A percentile compares a stretch with the other conserved stretches of the same genome.
These are phyloP conservation scores for Tardiomyces digboiensis DNA, from an alignment of 1,139 yeast species.

Conservation along the genomic window DNA sequence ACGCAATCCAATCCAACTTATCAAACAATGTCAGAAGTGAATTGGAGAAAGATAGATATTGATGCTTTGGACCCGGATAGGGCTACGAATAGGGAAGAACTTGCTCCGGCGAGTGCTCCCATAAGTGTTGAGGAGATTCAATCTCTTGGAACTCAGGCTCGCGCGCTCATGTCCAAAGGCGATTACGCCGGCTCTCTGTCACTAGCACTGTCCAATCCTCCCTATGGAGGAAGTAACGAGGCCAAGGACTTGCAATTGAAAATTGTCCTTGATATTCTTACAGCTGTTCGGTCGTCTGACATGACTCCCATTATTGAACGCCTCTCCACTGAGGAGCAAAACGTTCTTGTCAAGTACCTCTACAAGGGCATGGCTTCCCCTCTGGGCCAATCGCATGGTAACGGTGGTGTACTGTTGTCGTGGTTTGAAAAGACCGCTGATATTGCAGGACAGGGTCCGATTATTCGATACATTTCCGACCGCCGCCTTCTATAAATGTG, in stretches of 20 bases:
- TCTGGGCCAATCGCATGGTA: constrained; percentile 60
- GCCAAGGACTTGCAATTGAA: constrained; percentile 42
- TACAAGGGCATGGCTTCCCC: constrained; percentile 77
- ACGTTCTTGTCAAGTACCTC: constrained; percentile 71
- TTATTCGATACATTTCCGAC: constrained; percentile 78
- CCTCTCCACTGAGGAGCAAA: constrained; percentile 58
- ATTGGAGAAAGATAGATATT: constrained; percentile 45
- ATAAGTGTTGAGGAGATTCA: constrained; percentile 45
- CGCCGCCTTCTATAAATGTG: constrained; percentile 74
- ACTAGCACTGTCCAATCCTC: constrained; percentile 60
- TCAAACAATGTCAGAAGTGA: too few species aligned
- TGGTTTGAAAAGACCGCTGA: constrained; percentile 94
- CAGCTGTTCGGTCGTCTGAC: constrained; percentile 67
- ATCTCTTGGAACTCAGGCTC: constrained; percentile 46
- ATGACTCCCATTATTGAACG: constrained; percentile 50
- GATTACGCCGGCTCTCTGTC: constrained; percentile 58
- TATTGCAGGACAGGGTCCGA: constrained; percentile 79
- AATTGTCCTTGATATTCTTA: constrained; percentile 65
- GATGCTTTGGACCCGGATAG: constrained; percentile 85
- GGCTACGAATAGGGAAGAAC: constrained; percentile 53
- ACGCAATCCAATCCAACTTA: too few species aligned
- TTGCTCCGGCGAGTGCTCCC: constrained; percentile 41
- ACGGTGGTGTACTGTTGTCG: constrained; percentile 74
- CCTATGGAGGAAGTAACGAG: constrained; percentile 63
- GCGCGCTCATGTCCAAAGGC: constrained; percentile 61